A percentile compares a stretch with the other conserved stretches of the same genome.
These are phyloP conservation scores for Aspergillus chevalieri DNA, from an alignment of 2,329 filamentous ascomycete genomes.

Conservation along the genomic window DNA sequence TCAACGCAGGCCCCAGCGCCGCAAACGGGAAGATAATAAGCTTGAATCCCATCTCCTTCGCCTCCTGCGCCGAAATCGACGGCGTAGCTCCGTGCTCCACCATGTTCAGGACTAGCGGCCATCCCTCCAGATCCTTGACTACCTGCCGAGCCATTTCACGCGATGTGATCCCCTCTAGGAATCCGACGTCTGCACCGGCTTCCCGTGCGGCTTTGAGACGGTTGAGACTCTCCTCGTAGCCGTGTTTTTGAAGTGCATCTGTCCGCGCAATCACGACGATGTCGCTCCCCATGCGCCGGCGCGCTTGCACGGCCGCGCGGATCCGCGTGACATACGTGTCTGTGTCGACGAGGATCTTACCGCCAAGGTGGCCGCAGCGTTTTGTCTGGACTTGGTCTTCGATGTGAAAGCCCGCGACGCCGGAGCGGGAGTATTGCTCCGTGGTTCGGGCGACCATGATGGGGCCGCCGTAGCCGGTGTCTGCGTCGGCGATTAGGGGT, in stretches of 20 bases:
- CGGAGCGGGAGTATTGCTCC: conserved; percentile 46
- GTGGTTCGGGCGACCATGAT: conserved; percentile 46
- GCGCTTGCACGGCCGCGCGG: conserved; percentile 31
- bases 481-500: conserved; percentile 50
- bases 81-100: conserved; percentile 41
- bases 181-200: conserved; percentile 37
- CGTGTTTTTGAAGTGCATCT: conserved; percentile 30
- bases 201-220: conserved; percentile 35
- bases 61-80: conserved; percentile 32
- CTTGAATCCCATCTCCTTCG: conserved; percentile 35
- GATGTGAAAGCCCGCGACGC: conserved; percentile 52
- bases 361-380: conserved; percentile 36
- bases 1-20: conserved; percentile 32
- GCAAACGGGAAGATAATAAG: conserved; percentile 41
- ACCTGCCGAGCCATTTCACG: conserved; percentile 31
- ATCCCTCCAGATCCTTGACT: conserved; percentile 31
- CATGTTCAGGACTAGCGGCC: conserved; percentile 40
- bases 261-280: conserved; percentile 43
- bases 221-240: conserved; percentile 36
- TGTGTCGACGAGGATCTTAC: conserved; percentile 34
- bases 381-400: conserved; percentile 51
- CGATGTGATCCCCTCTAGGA: conserved; percentile 37
- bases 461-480: conserved; percentile 51
- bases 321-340: conserved; percentile 32
- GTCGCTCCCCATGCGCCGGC: conserved; percentile 31